A percentile compares a stretch with the other conserved stretches of the same genome.
These are phyloP conservation scores for Phytophthora agathidicida DNA, from an alignment of 352 stramenopile genomes.

Conservation along the genomic window DNA sequence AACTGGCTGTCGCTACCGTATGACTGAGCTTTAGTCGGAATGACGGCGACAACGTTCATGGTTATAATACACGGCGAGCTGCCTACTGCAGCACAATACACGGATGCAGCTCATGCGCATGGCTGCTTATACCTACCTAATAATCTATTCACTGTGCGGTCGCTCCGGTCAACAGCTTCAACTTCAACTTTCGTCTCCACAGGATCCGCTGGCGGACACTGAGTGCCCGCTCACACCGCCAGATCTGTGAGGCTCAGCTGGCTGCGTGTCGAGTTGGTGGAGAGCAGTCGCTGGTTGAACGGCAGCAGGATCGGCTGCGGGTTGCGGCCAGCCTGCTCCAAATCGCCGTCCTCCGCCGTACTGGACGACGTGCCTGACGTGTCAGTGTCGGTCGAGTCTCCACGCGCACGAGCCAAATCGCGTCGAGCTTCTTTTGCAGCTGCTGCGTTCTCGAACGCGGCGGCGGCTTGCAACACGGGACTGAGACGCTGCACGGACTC, in stretches of 20 bases:
- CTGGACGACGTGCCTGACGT: conserved; percentile 28
- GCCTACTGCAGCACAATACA: background rate
- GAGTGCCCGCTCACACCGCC: conserved; percentile 7
- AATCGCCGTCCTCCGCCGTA: conserved; percentile 33
- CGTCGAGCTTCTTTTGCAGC: conserved; percentile 24
- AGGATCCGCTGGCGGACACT: background rate
- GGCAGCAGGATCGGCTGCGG: conserved; percentile 59
- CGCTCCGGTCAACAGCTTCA: conserved; percentile 11
- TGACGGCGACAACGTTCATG: too few relatives aligned
- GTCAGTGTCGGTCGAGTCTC: conserved; percentile 42
- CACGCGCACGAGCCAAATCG: conserved; percentile 20
- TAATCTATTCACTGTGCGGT: conserved; percentile 18
- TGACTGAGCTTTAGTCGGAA: background rate
- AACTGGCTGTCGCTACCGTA: background rate
- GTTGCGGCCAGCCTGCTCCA: conserved; percentile 62
- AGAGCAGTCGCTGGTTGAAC: conserved; percentile 52
- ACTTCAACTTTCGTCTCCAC: conserved; percentile 14
- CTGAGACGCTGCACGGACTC: conserved; percentile 43
- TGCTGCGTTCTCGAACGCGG: conserved; percentile 35
- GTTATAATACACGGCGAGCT: background rate
- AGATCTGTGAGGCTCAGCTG: conserved; percentile 41
- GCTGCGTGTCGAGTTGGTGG: conserved; percentile 35
- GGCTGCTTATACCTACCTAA: too few relatives aligned
- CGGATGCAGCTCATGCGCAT: too few relatives aligned
- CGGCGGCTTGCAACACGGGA: conserved; percentile 39